Evolutionary conservation across 139 green algal species (phyloP).

Genomic region (Pleodorina starrii): DNA sequence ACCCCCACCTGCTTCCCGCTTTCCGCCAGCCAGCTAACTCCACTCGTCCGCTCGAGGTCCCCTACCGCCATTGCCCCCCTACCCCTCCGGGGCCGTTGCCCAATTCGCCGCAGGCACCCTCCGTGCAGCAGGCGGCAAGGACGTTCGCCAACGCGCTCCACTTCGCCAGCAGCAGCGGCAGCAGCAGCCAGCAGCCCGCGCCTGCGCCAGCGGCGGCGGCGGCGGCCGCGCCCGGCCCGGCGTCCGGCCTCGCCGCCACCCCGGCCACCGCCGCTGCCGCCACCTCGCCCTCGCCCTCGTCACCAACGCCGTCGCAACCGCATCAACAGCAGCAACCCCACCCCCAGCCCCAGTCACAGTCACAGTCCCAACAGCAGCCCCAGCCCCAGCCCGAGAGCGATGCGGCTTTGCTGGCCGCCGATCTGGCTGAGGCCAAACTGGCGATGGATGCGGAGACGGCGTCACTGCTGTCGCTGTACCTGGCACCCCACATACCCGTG

Average conservation of each 20-base stretch:
- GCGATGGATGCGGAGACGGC: slow-evolving; percentile 9
- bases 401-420: background rate
- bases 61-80: too few relatives aligned
- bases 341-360: background rate
- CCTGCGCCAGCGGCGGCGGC: too few relatives aligned
- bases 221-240: too few relatives aligned
- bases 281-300: background rate
- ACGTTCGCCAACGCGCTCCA: slow-evolving; percentile 43
- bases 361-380: background rate
- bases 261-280: too few relatives aligned
- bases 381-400: background rate
- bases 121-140: background rate
- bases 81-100: too few relatives aligned
- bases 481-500: slow-evolving; percentile 47
- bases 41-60: too few relatives aligned
- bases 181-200: background rate
- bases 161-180: slow-evolving; percentile 16
- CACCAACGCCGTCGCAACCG: background rate
- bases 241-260: too few relatives aligned
- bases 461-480: slow-evolving; percentile 30
- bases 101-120: slow-evolving; percentile 15
- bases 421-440: slow-evolving; percentile 9
- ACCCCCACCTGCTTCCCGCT: too few relatives aligned
- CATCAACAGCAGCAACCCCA: background rate
- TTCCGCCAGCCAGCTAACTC: too few relatives aligned